Evolutionary conservation across 2,329 filamentous ascomycete species (phyloP).

Genomic region (Knufia fluminis): DNA sequence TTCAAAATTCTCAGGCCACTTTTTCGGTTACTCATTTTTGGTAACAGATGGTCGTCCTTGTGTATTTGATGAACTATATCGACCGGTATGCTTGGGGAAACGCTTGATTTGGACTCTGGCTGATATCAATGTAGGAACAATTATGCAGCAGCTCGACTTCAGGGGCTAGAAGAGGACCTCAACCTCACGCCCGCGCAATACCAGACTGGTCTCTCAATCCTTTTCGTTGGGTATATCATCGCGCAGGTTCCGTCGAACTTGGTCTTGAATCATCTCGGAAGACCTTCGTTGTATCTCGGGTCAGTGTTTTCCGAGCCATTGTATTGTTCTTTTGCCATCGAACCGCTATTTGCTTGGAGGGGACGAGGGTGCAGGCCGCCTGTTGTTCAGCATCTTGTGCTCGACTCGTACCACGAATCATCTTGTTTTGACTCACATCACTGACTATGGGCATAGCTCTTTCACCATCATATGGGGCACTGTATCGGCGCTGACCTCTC

Average conservation of each 20-base stretch:
- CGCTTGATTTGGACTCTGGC: not conserved
- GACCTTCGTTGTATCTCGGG: constrained; percentile 40
- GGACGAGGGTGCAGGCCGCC: not conserved
- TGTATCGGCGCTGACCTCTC: constrained; percentile 36
- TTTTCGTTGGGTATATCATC: constrained; percentile 50
- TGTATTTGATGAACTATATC: constrained; percentile 43
- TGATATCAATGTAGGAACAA: constrained; percentile 10
- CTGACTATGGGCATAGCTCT: constrained; percentile 15
- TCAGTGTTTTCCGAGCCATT: not conserved
- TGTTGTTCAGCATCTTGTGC: not conserved
- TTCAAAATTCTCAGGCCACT: too few species aligned
- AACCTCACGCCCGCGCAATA: constrained; percentile 6
- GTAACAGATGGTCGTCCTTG: constrained; percentile 42
- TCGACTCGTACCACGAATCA: not conserved
- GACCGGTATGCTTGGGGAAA: constrained; percentile 21
- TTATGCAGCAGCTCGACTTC: constrained; percentile 14
- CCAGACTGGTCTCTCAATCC: constrained; percentile 30
- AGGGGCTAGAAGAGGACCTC: constrained; percentile 13
- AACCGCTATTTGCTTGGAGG: not conserved
- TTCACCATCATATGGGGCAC: constrained; percentile 36
- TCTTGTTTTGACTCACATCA: constrained; percentile 29
- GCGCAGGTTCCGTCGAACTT: constrained; percentile 37
- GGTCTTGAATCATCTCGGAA: constrained; percentile 32
- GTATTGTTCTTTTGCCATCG: constrained; percentile 24
- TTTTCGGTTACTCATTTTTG: too few species aligned